Percentiles rank a stretch among this genome's conserved stretches.
phyloP scores from a whole-genome alignment of 345 rosid genomes.

The Acer campestre region DNA sequence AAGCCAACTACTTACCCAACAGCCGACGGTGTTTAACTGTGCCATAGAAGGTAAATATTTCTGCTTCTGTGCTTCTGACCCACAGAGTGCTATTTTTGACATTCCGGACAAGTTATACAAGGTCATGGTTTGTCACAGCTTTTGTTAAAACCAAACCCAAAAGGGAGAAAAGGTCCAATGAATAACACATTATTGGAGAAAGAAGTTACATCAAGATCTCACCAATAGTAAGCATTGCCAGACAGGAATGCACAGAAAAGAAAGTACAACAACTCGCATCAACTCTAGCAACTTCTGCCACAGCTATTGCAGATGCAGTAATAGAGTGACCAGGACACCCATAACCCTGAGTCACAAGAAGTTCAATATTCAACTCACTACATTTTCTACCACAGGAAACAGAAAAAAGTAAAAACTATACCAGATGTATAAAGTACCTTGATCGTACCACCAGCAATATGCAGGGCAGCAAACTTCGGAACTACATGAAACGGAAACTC shows the following conservation, averaged over 20 bases:
- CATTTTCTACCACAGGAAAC: not conserved
- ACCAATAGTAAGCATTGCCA: conserved; percentile 98
- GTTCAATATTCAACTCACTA: conserved; percentile 21
- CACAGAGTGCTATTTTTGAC: conserved; percentile 74
- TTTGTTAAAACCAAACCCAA: not conserved
- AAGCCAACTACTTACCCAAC: conserved; percentile 72
- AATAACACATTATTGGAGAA: not conserved
- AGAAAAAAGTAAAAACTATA: not conserved
- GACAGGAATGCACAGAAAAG: conserved; percentile 81
- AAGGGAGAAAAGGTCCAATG: conserved; percentile 1
- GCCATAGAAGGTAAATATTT: conserved; percentile 89
- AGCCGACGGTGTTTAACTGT: conserved; percentile 59
- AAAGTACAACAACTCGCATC: conserved; percentile 98
- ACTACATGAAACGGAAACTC: conserved; percentile 89
- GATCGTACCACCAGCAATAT: conserved; percentile 83
- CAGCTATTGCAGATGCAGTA: conserved; percentile 66
- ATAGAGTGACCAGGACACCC: conserved; percentile 91
- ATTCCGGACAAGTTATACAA: conserved; percentile 26
- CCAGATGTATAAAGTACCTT: conserved; percentile 49
- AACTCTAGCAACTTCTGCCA: conserved; percentile 88
- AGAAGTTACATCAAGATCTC: conserved; percentile 26
- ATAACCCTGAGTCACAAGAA: conserved; percentile 64
- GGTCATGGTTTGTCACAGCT: conserved; percentile 9
- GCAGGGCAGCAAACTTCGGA: conserved; percentile 70
- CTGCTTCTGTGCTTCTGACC: conserved; percentile 88